Conservation (phyloP, 176 grass and related monocot genomes). For the Oryza officinalis region DNA sequence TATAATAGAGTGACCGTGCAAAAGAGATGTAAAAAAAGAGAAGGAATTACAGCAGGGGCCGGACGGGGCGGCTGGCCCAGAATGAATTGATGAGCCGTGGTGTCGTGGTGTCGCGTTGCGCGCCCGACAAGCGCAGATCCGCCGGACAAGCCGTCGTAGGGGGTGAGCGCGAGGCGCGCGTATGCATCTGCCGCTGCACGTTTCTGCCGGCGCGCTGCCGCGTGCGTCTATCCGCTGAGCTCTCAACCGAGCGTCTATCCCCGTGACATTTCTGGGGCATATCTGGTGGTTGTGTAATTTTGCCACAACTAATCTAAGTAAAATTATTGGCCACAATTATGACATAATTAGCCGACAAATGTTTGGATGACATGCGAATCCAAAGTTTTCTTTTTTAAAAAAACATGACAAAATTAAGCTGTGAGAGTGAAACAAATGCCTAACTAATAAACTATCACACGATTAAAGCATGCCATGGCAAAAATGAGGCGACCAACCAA, state of each 20-base stretch:
- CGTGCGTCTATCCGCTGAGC: neutral
- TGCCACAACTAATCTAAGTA: too few relatives aligned
- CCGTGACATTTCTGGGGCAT: neutral
- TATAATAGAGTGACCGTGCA: neutral
- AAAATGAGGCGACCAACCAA: too few relatives aligned
- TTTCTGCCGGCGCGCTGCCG: neutral
- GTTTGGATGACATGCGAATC: too few relatives aligned
- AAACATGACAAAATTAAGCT: too few relatives aligned
- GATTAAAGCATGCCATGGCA: too few relatives aligned
- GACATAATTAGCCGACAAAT: too few relatives aligned
- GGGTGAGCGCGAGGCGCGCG: conserved; percentile 29
- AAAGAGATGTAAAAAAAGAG: neutral
- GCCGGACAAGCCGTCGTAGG: conserved; percentile 38
- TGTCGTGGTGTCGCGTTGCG: conserved; percentile 47
- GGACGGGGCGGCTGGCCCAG: neutral
- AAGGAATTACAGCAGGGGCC: neutral
- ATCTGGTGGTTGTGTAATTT: too few relatives aligned
- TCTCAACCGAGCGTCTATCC: neutral
- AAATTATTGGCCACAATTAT: too few relatives aligned
- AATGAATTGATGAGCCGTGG: conserved; percentile 35
- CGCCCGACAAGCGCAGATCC: conserved; percentile 46
- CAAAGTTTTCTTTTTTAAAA: too few relatives aligned
- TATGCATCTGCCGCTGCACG: conserved; percentile 22
- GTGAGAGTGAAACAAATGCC: too few relatives aligned
- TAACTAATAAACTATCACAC: too few relatives aligned